phyloP scores from a whole-genome alignment of 169 alveolate genomes.

The Plasmodium gonderi region DNA sequence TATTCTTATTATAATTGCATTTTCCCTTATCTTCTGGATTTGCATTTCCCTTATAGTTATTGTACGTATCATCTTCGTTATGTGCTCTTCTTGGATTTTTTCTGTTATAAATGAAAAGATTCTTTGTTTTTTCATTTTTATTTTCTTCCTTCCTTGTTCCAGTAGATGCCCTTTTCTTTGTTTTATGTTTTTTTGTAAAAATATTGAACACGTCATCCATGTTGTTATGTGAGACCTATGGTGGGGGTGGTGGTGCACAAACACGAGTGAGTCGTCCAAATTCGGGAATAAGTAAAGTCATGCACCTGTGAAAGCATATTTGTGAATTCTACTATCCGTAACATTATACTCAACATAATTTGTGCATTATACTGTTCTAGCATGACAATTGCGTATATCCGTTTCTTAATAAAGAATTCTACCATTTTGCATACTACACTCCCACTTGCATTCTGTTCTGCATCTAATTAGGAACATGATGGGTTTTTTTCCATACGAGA shows the following conservation, averaged over 20 bases:
- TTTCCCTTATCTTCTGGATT: not conserved
- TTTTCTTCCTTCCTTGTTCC: conserved; percentile 1
- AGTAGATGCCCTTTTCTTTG: conserved; percentile 40
- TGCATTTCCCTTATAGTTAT: not conserved
- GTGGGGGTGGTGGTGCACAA: not conserved
- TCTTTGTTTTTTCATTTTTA: conserved; percentile 18
- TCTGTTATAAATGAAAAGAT: conserved; percentile 28
- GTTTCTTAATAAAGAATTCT: too few relatives aligned
- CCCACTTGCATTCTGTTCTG: too few relatives aligned
- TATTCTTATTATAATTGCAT: conserved; percentile 21
- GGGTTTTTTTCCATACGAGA: too few relatives aligned
- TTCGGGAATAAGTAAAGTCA: too few relatives aligned
- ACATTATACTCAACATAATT: too few relatives aligned
- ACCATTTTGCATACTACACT: too few relatives aligned
- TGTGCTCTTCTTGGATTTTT: conserved; percentile 73
- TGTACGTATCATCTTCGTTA: conserved; percentile 59
- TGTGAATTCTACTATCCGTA: too few relatives aligned
- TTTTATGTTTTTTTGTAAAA: conserved; percentile 30
- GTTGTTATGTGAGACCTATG: not conserved
- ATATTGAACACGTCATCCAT: conserved; percentile 59
- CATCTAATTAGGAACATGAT: too few relatives aligned
- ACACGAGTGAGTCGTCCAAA: conserved; percentile 2
- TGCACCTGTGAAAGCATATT: too few relatives aligned
- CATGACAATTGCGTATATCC: too few relatives aligned
- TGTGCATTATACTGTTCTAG: too few relatives aligned